Conservation (phyloP, 441 rosid genomes). For the Croton setiger region DNA sequence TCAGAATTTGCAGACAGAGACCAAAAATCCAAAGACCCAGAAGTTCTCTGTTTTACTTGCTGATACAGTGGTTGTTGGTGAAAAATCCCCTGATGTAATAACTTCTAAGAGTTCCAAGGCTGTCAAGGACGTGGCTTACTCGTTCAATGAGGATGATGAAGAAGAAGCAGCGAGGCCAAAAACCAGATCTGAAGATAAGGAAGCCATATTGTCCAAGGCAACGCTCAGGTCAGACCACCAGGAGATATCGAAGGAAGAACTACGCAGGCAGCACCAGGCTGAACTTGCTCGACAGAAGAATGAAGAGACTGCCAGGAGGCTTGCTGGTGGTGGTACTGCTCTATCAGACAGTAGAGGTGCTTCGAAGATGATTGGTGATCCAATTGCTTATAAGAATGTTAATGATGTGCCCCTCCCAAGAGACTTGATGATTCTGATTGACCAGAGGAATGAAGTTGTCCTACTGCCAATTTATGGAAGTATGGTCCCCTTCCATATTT, state of each 20-base stretch:
- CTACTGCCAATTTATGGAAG: conserved; percentile 67
- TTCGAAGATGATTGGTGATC: conserved; percentile 43
- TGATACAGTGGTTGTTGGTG: conserved; percentile 74
- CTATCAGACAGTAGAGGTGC: conserved; percentile 52
- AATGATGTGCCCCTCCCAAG: conserved; percentile 69
- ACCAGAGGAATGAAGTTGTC: conserved; percentile 78
- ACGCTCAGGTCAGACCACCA: conserved; percentile 75
- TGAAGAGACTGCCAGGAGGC: conserved; percentile 87
- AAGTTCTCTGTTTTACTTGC: conserved; percentile 69
- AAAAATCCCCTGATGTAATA: conserved; percentile 47
- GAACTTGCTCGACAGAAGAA: conserved; percentile 92
- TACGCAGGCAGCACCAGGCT: conserved; percentile 89
- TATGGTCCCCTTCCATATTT: conserved; percentile 69
- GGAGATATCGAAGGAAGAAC: conserved; percentile 81
- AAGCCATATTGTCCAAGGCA: conserved; percentile 52
- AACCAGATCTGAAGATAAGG: conserved; percentile 29
- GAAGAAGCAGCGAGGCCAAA: conserved; percentile 33
- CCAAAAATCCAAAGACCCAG: conserved; percentile 50
- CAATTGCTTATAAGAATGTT: conserved; percentile 75
- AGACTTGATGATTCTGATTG: conserved; percentile 70
- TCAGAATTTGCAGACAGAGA: conserved; percentile 62
- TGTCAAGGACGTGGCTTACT: conserved; percentile 79
- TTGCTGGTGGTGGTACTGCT: conserved; percentile 66
- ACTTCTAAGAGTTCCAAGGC: conserved; percentile 70
- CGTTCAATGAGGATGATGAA: conserved; percentile 77